Evolutionary conservation across 2,329 filamentous ascomycete genomes (phyloP).

Genomic region (Fusarium haematococcum): DNA sequence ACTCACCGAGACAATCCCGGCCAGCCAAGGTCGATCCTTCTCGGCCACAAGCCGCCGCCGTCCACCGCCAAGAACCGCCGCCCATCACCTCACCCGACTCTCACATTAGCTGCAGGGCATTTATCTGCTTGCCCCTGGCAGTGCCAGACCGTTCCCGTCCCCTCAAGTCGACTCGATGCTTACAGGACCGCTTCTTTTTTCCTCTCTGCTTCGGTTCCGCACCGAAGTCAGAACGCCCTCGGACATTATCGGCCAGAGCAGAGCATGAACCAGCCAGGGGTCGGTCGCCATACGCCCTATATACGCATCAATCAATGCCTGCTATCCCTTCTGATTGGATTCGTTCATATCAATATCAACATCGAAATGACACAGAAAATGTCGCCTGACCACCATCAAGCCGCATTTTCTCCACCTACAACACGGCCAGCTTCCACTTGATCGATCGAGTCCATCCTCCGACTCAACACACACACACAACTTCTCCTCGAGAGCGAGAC

Average conservation of each 20-base stretch:
- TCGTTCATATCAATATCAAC: not conserved
- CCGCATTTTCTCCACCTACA: not conserved
- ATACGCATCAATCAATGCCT: not conserved
- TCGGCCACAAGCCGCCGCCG: not conserved
- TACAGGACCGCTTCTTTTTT: not conserved
- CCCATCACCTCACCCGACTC: not conserved
- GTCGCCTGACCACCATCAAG: not conserved
- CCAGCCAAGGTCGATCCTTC: constrained; percentile 5
- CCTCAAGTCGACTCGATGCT: not conserved
- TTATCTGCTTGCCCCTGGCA: not conserved
- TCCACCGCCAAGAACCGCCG: not conserved
- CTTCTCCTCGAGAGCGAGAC: not conserved
- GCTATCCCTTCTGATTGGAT: not conserved
- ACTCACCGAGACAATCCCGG: not conserved
- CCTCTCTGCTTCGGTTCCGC: not conserved
- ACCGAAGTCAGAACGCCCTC: not conserved
- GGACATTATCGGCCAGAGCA: not conserved
- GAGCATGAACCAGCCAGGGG: not conserved
- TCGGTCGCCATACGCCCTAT: not conserved
- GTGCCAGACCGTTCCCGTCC: not conserved
- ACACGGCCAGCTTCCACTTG: not conserved
- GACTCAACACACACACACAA: not conserved
- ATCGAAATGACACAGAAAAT: constrained; percentile 10
- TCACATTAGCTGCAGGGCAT: not conserved
- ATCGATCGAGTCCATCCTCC: not conserved